Conservation (phyloP, 2,329 filamentous ascomycete genomes). For the Hypoxylon sp. region DNA sequence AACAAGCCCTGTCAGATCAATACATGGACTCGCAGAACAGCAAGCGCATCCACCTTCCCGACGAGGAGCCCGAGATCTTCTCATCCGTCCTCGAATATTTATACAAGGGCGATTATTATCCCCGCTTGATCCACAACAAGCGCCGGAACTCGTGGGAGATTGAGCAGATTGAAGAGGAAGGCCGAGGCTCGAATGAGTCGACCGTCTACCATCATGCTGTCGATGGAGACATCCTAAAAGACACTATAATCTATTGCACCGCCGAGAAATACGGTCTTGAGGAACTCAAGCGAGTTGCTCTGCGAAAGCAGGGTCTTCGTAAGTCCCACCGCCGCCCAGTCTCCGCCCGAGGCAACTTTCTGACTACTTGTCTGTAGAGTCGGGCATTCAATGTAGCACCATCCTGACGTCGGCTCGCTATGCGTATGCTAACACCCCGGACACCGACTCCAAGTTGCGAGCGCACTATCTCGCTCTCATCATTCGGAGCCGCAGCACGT, state of each 20-base stretch:
- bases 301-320: conserved; percentile 91
- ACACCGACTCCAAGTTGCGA: conserved; percentile 89
- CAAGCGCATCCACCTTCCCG: conserved; percentile 82
- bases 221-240: conserved; percentile 80
- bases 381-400: conserved; percentile 84
- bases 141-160: conserved; percentile 83
- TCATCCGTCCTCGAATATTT: conserved; percentile 91
- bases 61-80: conserved; percentile 91
- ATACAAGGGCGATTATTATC: conserved; percentile 94
- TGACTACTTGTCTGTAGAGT: conserved; percentile 61
- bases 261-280: conserved; percentile 86
- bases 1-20: conserved; percentile 70
- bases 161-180: conserved; percentile 68
- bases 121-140: conserved; percentile 85
- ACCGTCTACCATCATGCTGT: conserved; percentile 76
- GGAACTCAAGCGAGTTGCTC: conserved; percentile 84
- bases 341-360: neutral
- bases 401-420: conserved; percentile 90
- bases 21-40: conserved; percentile 68
- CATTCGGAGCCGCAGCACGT: conserved; percentile 86
- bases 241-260: conserved; percentile 91
- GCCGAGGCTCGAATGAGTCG: conserved; percentile 65
- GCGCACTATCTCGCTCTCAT: conserved; percentile 94
- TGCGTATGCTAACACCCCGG: conserved; percentile 89
- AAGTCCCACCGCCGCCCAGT: conserved; percentile 50